phyloP scores from a whole-genome alignment of 768 basidiomycete genomes.

The Rubroboletus pulcherrimus region DNA sequence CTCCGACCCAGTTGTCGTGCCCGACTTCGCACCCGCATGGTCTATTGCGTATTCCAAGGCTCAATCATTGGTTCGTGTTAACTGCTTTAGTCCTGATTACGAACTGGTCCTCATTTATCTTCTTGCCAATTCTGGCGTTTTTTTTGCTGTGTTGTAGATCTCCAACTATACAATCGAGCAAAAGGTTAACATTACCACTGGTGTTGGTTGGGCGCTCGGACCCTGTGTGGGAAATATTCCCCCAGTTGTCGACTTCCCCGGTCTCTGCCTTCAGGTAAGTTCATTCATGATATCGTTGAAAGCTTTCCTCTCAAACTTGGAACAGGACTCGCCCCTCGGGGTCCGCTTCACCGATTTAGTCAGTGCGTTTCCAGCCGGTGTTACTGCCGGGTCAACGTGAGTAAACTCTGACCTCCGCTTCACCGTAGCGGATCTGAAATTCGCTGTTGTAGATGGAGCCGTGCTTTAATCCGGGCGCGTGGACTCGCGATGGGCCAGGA shows the following conservation, averaged over 20 bases:
- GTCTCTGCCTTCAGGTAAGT: constrained; percentile 65
- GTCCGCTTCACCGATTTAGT: constrained; percentile 72
- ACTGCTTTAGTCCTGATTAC: neutral
- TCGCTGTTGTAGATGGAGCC: constrained; percentile 57
- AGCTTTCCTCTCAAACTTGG: neutral
- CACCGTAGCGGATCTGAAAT: neutral
- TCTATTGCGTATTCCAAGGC: constrained; percentile 56
- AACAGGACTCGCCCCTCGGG: constrained; percentile 71
- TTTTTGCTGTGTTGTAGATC: constrained; percentile 31
- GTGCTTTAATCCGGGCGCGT: constrained; percentile 69
- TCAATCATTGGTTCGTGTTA: constrained; percentile 42
- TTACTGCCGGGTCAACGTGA: constrained; percentile 80
- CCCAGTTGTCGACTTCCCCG: constrained; percentile 52
- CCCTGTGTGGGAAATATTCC: constrained; percentile 71
- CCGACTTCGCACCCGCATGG: constrained; percentile 54
- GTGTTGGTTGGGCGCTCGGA: constrained; percentile 48
- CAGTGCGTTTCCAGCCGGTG: constrained; percentile 78
- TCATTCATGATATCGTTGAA: neutral
- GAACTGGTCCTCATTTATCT: neutral
- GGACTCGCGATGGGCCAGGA: constrained; percentile 81
- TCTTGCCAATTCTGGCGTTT: constrained; percentile 1
- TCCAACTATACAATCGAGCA: constrained; percentile 52
- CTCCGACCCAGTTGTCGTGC: constrained; percentile 35
- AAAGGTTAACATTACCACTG: constrained; percentile 63
- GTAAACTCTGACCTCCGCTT: constrained; percentile 16